A percentile compares a stretch with the other conserved stretches of the same genome.
These are phyloP conservation scores for Hyphopichia pseudoburtonii DNA, from an alignment of 1,139 yeast species.

Conservation along the genomic window DNA sequence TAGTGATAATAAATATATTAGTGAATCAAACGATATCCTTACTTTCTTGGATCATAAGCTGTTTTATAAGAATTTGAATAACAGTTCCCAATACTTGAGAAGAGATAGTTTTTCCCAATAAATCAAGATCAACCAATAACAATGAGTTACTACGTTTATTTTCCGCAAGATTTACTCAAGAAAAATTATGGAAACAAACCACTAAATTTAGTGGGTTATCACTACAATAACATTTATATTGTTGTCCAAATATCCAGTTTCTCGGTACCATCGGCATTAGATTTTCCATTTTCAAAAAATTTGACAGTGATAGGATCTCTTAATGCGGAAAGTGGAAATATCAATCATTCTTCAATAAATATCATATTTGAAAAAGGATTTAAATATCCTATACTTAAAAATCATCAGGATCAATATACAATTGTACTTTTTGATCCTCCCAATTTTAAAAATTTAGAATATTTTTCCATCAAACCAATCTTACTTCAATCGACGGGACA, in stretches of 20 bases:
- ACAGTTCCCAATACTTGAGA: slow-evolving; percentile 43
- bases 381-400: slow-evolving; percentile 1
- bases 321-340: slow-evolving; percentile 4
- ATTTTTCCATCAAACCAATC: slow-evolving; percentile 74
- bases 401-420: slow-evolving; percentile 17
- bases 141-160: slow-evolving; percentile 32
- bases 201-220: slow-evolving; percentile 27
- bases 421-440: slow-evolving; percentile 74
- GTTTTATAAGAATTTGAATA: slow-evolving; percentile 39
- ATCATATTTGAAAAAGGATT: not conserved
- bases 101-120: slow-evolving; percentile 39
- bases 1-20: slow-evolving; percentile 8
- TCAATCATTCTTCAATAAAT: no score
- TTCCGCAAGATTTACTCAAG: slow-evolving; percentile 32
- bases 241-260: slow-evolving; percentile 20
- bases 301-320: slow-evolving; percentile 23
- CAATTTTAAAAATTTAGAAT: slow-evolving; percentile 69
- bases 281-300: slow-evolving; percentile 13
- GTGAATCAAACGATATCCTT: slow-evolving; percentile 10
- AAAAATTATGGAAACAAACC: slow-evolving; percentile 6
- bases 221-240: slow-evolving; percentile 22
- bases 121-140: slow-evolving; percentile 4
- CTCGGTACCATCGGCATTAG: slow-evolving; percentile 2
- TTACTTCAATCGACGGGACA: slow-evolving; percentile 54
- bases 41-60: slow-evolving; percentile 17